Evolutionary conservation across 169 alveolate genomes (phyloP).

Genomic region (Plasmodium billcollinsi): DNA sequence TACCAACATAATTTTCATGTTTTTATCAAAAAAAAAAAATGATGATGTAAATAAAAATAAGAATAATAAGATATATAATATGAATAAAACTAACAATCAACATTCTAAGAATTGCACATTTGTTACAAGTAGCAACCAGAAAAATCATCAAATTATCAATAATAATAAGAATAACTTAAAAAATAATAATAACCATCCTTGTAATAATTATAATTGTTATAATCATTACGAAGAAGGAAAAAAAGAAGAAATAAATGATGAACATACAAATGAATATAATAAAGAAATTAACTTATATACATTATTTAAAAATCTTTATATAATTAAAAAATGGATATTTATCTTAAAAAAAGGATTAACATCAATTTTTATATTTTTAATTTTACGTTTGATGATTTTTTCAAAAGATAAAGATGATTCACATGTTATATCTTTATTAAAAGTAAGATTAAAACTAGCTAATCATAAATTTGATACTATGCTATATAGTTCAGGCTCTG

Average conservation of each 20-base stretch:
- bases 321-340: not conserved
- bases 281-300: not conserved
- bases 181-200: not conserved
- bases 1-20: not conserved
- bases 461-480: slow-evolving; percentile 57
- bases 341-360: slow-evolving; percentile 43
- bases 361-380: slow-evolving; percentile 32
- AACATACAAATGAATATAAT: not conserved
- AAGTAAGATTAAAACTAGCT: slow-evolving; percentile 48
- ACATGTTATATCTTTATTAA: slow-evolving; percentile 56
- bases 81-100: not conserved
- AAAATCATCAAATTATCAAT: not conserved
- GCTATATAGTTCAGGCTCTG: slow-evolving; percentile 53
- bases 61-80: not conserved
- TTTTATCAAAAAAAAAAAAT: not conserved
- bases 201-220: not conserved
- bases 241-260: not conserved
- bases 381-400: slow-evolving; percentile 14
- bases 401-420: slow-evolving; percentile 52
- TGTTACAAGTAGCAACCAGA: not conserved
- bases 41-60: not conserved
- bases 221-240: not conserved
- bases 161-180: not conserved
- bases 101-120: not conserved
- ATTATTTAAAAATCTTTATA: not conserved